Conservation (phyloP, 192 early-diverging fungal species). For the Obelidium mucronatum region DNA sequence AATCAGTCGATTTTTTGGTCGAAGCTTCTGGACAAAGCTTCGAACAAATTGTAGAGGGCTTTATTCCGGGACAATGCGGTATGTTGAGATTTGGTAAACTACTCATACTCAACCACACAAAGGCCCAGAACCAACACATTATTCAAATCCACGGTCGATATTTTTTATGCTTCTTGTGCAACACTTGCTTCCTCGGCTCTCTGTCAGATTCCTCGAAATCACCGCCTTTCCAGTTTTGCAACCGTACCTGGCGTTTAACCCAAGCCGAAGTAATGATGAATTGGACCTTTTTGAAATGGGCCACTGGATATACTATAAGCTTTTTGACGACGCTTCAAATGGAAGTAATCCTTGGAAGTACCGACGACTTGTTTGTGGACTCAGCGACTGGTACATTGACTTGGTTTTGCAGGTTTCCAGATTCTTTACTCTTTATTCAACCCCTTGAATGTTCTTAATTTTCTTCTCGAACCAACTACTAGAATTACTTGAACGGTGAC, state of each 20-base stretch:
- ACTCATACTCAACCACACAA: not conserved
- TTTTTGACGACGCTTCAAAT: not conserved
- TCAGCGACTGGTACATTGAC: not conserved
- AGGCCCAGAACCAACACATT: not conserved
- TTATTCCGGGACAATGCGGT: not conserved
- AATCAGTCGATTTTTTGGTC: not conserved
- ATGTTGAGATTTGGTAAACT: not conserved
- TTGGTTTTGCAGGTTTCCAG: constrained; percentile 9
- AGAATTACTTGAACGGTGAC: constrained; percentile 19
- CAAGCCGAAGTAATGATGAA: constrained; percentile 1
- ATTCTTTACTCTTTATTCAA: constrained; percentile 1
- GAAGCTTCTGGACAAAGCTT: no score
- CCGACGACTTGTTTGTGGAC: not conserved
- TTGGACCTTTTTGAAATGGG: constrained; percentile 35
- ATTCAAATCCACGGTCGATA: not conserved
- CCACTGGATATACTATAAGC: constrained; percentile 21
- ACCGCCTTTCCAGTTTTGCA: not conserved
- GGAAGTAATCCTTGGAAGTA: not conserved
- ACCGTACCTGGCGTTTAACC: not conserved
- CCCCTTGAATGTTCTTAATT: not conserved
- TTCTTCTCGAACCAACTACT: no score
- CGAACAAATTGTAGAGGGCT: not conserved
- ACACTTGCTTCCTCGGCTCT: not conserved
- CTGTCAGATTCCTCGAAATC: not conserved
- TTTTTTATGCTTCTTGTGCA: constrained; percentile 25